Base-by-base conservation (phyloP, 2,329 filamentous ascomycete species). In the Diaporthe citriasiana region DNA sequence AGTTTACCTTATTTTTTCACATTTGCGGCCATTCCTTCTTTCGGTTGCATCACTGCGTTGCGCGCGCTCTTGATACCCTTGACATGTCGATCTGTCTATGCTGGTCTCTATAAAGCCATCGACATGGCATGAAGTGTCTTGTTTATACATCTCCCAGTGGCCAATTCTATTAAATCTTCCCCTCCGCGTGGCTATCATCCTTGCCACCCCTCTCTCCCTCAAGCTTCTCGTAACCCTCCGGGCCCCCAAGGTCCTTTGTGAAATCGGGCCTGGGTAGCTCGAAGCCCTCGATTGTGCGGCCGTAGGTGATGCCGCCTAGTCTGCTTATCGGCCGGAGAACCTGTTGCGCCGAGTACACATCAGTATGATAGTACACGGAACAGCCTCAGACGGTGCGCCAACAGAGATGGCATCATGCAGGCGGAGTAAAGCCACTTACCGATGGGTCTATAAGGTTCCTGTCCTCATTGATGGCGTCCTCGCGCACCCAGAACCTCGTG, bases 241-340 rank as follows among this genome's bases (percentile, higher is more conserved):
- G 84, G 0, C 86, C 86, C 15, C 87, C 85, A 8, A 88, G 65
- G 75, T 90, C 87, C 80, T 85, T 85, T 56, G 86, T 83, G 76
- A 88, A 92, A 75, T 89, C 87, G 0, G 88, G 91, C 53, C 93
- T 86, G 8, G 88, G 90, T 33, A 98, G 83, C 85, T 98, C 95
- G 35, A 94, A 84, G 0, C 85, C 92, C 76, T 95, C 91, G 0
- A 89, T 91, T 0, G 89, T 85, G 56, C 95, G 88, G 0, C 89
- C 93, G 81, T 98, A 98, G 0, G 93, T 93, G 78, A 98, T 97
- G 1, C 96, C 96, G 35, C 96, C 96, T 33, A 98, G 79, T 50
- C 96, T 90, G 76, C 90, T 91, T 22, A 98, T 88, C 0, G 96
- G 95, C 76, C 90, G 90, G 72, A 98, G 84, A 12, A 97, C 87